These are phyloP conservation scores for Simmondsia chinensis DNA, from an alignment of 148 eudicot species.

Conservation along the genomic window DNA sequence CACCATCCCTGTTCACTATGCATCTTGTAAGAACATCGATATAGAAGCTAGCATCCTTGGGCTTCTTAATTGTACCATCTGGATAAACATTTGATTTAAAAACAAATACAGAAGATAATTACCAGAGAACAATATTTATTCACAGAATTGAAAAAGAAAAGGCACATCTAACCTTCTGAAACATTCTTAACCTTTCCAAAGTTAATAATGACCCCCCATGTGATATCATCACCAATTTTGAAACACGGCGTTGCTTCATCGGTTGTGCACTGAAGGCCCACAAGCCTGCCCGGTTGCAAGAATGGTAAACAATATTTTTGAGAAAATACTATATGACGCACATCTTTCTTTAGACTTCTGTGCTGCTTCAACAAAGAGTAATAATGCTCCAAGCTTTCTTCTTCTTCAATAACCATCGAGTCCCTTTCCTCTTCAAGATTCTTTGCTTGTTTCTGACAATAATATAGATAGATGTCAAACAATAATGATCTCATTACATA, in stretches of 20 bases:
- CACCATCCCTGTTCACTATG: conserved; percentile 48
- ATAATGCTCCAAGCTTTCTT: conserved; percentile 73
- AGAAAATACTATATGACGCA: conserved; percentile 54
- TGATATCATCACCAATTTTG: conserved; percentile 54
- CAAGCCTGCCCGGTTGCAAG: conserved; percentile 96
- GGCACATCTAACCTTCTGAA: conserved; percentile 74
- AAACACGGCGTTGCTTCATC: conserved; percentile 43
- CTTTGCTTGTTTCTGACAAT: conserved; percentile 70
- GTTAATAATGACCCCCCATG: conserved; percentile 94
- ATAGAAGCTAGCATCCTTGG: conserved; percentile 76
- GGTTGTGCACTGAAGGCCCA: conserved; percentile 47
- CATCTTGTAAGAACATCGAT: conserved; percentile 88
- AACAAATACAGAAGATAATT: conserved; percentile 1
- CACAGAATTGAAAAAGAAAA: background rate
- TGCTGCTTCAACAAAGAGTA: conserved; percentile 78
- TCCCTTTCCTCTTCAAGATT: conserved; percentile 66
- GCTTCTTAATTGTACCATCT: conserved; percentile 68
- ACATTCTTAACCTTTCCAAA: conserved; percentile 61
- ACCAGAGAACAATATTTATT: background rate
- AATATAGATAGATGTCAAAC: conserved; percentile 7
- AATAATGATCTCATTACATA: no score
- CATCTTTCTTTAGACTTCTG: conserved; percentile 64
- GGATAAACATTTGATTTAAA: conserved; percentile 1
- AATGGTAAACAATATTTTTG: conserved; percentile 87
- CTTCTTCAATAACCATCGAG: conserved; percentile 83